Percentiles rank a stretch among this genome's conserved stretches.
Conservation (phyloP, 73 alveolate genomes). For the Paramecium tetraurelia region DNA sequence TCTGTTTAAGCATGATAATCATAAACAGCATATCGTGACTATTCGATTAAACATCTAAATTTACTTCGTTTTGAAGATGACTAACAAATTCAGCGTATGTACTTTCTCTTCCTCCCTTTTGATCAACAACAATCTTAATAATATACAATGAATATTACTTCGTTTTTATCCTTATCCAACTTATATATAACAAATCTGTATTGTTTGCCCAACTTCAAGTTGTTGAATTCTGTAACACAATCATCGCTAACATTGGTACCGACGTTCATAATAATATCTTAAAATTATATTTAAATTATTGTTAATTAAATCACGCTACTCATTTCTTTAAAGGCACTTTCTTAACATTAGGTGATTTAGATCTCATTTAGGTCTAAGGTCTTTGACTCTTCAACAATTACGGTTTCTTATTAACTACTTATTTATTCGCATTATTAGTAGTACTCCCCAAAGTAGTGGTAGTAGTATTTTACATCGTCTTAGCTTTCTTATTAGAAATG, state of each 20-base stretch:
- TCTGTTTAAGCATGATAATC: constrained; percentile 45
- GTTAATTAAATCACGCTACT: background rate
- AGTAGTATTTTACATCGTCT: background rate
- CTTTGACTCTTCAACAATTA: background rate
- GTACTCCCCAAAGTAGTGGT: background rate
- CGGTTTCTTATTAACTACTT: background rate
- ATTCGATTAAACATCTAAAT: background rate
- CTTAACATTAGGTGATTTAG: constrained; percentile 1
- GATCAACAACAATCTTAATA: background rate
- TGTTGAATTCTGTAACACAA: constrained; percentile 32
- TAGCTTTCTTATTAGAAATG: background rate
- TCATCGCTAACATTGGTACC: constrained; percentile 20
- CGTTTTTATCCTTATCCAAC: background rate
- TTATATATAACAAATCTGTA: background rate
- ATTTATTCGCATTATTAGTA: background rate
- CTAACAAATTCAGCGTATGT: constrained; percentile 1
- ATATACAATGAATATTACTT: background rate
- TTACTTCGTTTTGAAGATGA: constrained; percentile 32
- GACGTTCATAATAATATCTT: background rate
- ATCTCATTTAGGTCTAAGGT: background rate
- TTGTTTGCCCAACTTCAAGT: background rate
- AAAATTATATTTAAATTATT: background rate
- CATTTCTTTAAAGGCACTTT: background rate
- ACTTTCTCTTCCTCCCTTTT: background rate
- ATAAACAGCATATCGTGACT: constrained; percentile 43